phyloP scores from a whole-genome alignment of 768 basidiomycete species.

The Leccinum imitatum region DNA sequence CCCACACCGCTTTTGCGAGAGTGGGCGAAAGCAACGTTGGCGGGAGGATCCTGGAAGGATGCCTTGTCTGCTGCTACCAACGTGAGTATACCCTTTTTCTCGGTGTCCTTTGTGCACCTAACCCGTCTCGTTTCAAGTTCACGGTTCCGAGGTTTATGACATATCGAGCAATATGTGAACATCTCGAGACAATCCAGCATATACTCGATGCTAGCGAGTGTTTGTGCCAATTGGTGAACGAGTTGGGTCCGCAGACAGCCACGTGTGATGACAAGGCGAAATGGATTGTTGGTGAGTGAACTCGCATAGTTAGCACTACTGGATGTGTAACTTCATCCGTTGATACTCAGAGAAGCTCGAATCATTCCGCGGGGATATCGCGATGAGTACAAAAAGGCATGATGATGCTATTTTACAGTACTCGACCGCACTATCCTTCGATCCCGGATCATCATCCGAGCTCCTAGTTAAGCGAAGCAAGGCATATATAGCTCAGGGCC shows the following conservation, averaged over 20 bases:
- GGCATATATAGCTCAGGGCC: not conserved
- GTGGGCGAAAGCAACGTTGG: not conserved
- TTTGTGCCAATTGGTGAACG: not conserved
- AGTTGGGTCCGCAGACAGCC: too few species aligned
- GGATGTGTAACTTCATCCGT: not conserved
- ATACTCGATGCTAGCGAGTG: not conserved
- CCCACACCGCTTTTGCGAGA: not conserved
- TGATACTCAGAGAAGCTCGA: not conserved
- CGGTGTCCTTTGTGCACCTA: not conserved
- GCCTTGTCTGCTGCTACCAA: not conserved
- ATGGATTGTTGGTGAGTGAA: not conserved
- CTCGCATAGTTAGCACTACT: not conserved
- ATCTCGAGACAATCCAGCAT: not conserved
- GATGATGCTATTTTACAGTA: not conserved
- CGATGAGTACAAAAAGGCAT: not conserved
- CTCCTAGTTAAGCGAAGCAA: not conserved
- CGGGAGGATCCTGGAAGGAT: not conserved
- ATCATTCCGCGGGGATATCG: not conserved
- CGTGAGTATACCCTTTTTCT: not conserved
- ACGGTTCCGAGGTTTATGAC: not conserved
- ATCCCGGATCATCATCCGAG: not conserved
- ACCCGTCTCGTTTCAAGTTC: not conserved
- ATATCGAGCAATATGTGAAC: not conserved
- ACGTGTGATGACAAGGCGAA: not conserved
- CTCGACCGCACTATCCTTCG: not conserved